phyloP scores from a whole-genome alignment of 192 early-diverging fungal species.

The Kickxella alabastrina region DNA sequence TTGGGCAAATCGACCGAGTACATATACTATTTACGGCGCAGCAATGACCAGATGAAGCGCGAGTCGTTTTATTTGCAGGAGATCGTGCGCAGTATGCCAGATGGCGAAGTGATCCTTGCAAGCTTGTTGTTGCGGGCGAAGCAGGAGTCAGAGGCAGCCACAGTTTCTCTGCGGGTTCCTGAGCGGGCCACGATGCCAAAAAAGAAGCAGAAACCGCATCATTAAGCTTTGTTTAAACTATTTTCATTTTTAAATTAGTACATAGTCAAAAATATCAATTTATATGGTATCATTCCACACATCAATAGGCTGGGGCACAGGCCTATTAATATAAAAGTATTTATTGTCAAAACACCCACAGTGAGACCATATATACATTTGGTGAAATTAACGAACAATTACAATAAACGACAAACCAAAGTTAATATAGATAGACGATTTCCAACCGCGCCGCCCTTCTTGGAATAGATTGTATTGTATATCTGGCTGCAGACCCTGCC shows the following conservation, averaged over 20 bases:
- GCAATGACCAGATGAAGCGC: conserved; percentile 39
- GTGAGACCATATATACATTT: too few relatives aligned
- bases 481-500: too few relatives aligned
- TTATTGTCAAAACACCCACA: too few relatives aligned
- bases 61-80: conserved; percentile 40
- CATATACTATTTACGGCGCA: conserved; percentile 57
- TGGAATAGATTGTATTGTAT: too few relatives aligned
- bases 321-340: too few relatives aligned
- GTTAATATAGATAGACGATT: too few relatives aligned
- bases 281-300: neutral
- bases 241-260: too few relatives aligned
- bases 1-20: conserved; percentile 90
- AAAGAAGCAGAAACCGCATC: conserved; percentile 10
- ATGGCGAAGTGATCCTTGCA: conserved; percentile 23
- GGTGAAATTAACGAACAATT: too few relatives aligned
- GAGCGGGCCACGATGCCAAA: conserved; percentile 20
- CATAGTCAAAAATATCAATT: too few relatives aligned
- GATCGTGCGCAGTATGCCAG: conserved; percentile 24
- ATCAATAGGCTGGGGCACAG: too few relatives aligned
- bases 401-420: too few relatives aligned
- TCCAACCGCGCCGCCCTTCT: too few relatives aligned
- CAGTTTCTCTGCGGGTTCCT: conserved; percentile 21
- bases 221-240: neutral
- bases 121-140: conserved; percentile 19
- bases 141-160: conserved; percentile 26